These are phyloP conservation scores for Plasmopara viticola DNA, from an alignment of 352 stramenopile species.

Conservation along the genomic window DNA sequence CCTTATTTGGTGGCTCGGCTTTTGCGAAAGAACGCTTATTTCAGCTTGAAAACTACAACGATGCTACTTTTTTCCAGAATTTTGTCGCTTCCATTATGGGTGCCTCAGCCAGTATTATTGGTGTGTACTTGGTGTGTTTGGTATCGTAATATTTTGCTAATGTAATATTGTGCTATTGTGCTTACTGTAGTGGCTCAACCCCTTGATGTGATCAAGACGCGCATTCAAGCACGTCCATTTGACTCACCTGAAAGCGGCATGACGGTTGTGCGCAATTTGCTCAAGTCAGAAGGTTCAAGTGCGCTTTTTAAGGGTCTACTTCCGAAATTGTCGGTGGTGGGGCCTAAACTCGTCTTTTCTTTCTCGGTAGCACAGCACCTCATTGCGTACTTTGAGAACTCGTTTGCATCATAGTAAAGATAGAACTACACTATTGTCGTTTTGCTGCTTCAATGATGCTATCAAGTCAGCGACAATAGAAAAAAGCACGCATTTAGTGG, in stretches of 20 bases:
- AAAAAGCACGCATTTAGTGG: neutral
- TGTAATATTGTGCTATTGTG: conserved; percentile 2
- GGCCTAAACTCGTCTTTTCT: conserved; percentile 95
- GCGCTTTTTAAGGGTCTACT: conserved; percentile 94
- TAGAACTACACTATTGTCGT: neutral
- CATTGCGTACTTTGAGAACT: conserved; percentile 92
- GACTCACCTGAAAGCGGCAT: conserved; percentile 90
- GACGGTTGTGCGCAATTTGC: conserved; percentile 88
- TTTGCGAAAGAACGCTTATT: conserved; percentile 89
- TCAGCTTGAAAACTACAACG: conserved; percentile 84
- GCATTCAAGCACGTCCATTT: conserved; percentile 91
- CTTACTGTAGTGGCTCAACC: conserved; percentile 76
- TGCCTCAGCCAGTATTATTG: conserved; percentile 77
- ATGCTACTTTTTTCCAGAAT: conserved; percentile 90
- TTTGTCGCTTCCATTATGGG: conserved; percentile 83
- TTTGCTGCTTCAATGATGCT: neutral
- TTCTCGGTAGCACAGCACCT: conserved; percentile 94
- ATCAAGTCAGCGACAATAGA: conserved; percentile 1
- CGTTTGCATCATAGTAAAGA: conserved; percentile 32
- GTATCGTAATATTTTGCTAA: conserved; percentile 1
- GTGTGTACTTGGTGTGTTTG: conserved; percentile 24
- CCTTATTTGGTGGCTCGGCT: conserved; percentile 90
- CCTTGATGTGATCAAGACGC: conserved; percentile 94
- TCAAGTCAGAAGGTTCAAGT: conserved; percentile 87
- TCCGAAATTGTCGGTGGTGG: conserved; percentile 93